Evolutionary conservation across 768 basidiomycete genomes (phyloP).

Genomic region (Calocybe indica): DNA sequence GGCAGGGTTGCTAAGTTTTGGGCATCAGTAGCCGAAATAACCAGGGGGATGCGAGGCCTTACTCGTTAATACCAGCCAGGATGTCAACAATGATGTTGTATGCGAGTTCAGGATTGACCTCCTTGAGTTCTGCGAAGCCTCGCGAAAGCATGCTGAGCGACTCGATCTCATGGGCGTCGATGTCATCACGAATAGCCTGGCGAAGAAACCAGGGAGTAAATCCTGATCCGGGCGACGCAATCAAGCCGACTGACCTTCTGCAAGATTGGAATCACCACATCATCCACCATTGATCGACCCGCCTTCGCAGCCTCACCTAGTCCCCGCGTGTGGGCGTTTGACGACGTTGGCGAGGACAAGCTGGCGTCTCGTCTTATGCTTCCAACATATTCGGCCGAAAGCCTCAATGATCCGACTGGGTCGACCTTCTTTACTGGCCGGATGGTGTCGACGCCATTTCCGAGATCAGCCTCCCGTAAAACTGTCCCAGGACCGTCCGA

Average conservation of each 20-base stretch:
- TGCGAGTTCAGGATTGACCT: constrained; percentile 77
- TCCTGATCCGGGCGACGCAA: neutral
- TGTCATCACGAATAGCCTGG: constrained; percentile 73
- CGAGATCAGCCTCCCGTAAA: constrained; percentile 77
- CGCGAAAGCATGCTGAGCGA: constrained; percentile 84
- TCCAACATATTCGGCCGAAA: constrained; percentile 81
- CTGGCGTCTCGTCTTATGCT: constrained; percentile 56
- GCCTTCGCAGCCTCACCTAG: constrained; percentile 58
- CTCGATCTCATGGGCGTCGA: constrained; percentile 85
- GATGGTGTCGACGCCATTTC: constrained; percentile 84
- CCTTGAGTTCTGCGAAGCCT: constrained; percentile 83
- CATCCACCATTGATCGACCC: constrained; percentile 67
- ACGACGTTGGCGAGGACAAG: constrained; percentile 41
- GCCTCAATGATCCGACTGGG: constrained; percentile 62
- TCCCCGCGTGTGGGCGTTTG: constrained; percentile 41
- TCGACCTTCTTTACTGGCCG: constrained; percentile 93
- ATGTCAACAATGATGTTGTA: constrained; percentile 89
- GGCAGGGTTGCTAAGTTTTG: constrained; percentile 52
- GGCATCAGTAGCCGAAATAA: constrained; percentile 5
- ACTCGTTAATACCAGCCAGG: constrained; percentile 89
- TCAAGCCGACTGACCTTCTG: constrained; percentile 48
- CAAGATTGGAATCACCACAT: constrained; percentile 78
- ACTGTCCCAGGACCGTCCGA: constrained; percentile 63
- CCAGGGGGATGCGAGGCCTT: constrained; percentile 23
- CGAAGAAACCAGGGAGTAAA: neutral